Base-by-base conservation (phyloP, 176 grass and related monocot genomes). In the Oropetium thomaeum region DNA sequence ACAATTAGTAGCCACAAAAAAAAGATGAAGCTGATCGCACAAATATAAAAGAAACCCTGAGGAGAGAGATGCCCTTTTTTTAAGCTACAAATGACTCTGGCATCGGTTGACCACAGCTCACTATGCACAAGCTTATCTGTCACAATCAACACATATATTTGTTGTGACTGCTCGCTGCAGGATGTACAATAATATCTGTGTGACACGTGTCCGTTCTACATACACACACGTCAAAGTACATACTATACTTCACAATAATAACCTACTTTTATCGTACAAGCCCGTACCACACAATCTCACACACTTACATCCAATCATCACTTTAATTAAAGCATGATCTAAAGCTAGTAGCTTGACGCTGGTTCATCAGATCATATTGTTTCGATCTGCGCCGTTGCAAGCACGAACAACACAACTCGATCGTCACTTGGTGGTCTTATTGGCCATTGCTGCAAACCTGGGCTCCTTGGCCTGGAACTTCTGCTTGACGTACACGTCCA, bases 391-490 rank as follows among this genome's bases (percentile, higher is more conserved):
- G 19, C 43, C 33, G 27, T 23, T 4, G 2, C 60, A 63, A 34
- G 15, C 58, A 17, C 5, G 1, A 0, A 5, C 47, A 20, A 7
- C 19, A 25, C 7, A 10, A n/a, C n/a, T n/a, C n/a, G n/a, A n/a
- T n/a, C n/a, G 5, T 27, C 1, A 4, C 32, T 79, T 65, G 7
- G 20, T 27, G 1, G 37, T 31, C 29, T n/a, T n/a, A n/a, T n/a
- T 49, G 12, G 26, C 58, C 54, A 80, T 54, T 22, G 88, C 87
- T 12, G 53, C 37, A 17, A 97, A 93, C 75, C 88, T 86, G 0
- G 88, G 70, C 38, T 89, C 90, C 81, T 97, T 93, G 23, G 30
- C n/a, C 76, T 40, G 22, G 61, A 91, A 93, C 88, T 97, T 97
- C 27, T 89, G 87, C 77, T 91, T 81, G 39, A 77, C 40, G 61